Evolutionary conservation across 306 rosid species (phyloP).

Genomic region (Hippophae rhamnoides): DNA sequence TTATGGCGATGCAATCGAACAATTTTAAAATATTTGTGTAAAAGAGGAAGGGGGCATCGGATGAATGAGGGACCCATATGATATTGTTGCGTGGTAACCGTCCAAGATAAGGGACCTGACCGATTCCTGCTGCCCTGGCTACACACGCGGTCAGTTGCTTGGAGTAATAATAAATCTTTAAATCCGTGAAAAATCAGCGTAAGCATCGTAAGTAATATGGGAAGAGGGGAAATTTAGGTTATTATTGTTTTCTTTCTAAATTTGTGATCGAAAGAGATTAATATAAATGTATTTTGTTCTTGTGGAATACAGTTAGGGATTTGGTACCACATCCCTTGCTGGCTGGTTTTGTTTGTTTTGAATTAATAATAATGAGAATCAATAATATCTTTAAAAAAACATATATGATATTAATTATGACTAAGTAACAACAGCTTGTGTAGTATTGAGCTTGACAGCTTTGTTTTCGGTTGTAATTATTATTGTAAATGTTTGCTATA

Average conservation of each 20-base stretch:
- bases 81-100: constrained; percentile 1
- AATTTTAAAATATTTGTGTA: neutral
- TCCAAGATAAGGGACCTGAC: constrained; percentile 1
- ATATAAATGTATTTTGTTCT: neutral
- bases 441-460: constrained; percentile 4
- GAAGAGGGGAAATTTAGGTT: neutral
- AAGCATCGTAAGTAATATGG: too few species aligned
- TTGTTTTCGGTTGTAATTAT: constrained; percentile 13
- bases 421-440: constrained; percentile 3
- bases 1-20: neutral
- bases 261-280: neutral
- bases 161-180: neutral
- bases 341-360: neutral
- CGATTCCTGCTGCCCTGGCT: constrained; percentile 8
- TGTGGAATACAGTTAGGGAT: neutral
- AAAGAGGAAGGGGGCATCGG: neutral
- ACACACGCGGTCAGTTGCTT: constrained; percentile 25
- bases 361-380: neutral
- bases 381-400: neutral
- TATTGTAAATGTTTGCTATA: neutral
- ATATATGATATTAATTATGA: constrained; percentile 4
- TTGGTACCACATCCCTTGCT: neutral
- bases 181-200: neutral
- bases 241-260: neutral
- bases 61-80: neutral